Base-by-base conservation (phyloP, 176 grass and related monocot genomes). In the Triticum urartu region DNA sequence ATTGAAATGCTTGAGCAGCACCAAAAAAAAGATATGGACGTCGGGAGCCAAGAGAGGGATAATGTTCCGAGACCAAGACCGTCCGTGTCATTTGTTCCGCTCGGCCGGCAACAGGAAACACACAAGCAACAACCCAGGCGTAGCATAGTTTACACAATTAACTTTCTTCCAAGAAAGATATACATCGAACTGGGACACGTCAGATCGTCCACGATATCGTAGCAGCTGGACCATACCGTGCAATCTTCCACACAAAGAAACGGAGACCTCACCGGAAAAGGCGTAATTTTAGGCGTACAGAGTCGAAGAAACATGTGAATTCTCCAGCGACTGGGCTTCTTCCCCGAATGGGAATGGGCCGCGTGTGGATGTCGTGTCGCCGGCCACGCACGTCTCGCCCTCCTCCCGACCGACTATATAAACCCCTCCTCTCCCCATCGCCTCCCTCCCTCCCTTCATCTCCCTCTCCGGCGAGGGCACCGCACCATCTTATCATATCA, bases 361-460 rank as follows among this genome's bases (percentile, higher is more conserved):
- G 50, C 42, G 24, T 11, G 4, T 22, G 43, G 0, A 3, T 1
- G 52, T 9, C 64, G 81, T 39, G 63, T 84, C 81, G 54, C 14
- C 5, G 20, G 62, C 35, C 68, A 61, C 88, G 68, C 68, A 60
- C 88, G 68, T 54, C 50, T 80, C 68, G 77, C 83, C 81, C 28
- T 13, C 43, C 11, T 47, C 43, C 6, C 5, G 21, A 20, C 36
- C n/a, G 58, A 3, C 32, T 83, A 86, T 87, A 87, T 87, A 90
- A 87, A 86, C 54, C 79, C 68, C 70, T 84, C 79, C 9, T 11
- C 14, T 10, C 14, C 15, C 11, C 11, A 7, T 34, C 38, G 4
- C 48, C 3, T 20, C 9, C 9, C 34, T 24, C 43, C 70, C 56
- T 11, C 39, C 30, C 25, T 11, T 7, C 25, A 43, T 61, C 39